phyloP scores from a whole-genome alignment of 1,284 basidiomycete genomes.

The Fomitiporia mediterranea region DNA sequence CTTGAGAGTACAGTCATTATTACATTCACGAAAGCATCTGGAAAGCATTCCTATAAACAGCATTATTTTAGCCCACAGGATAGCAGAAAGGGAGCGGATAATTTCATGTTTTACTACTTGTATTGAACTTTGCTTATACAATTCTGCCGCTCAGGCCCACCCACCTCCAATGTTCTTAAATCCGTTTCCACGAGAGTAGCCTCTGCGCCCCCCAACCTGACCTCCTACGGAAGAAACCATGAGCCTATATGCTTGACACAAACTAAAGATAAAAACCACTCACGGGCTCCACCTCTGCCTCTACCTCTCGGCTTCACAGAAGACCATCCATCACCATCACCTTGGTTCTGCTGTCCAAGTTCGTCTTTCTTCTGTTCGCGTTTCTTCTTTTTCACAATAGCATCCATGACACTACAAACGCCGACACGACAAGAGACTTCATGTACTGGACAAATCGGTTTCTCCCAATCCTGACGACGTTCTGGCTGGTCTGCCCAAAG shows the following conservation, averaged over 20 bases:
- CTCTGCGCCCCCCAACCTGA: not conserved
- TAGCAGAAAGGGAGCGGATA: no score
- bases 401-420: conserved; percentile 8
- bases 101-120: no score
- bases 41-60: no score
- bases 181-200: not conserved
- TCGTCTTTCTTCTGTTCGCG: conserved; percentile 1
- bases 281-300: conserved; percentile 4
- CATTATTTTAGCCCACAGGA: no score
- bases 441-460: conserved; percentile 17
- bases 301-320: not conserved
- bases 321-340: conserved; percentile 9
- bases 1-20: no score
- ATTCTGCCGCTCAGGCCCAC: no score
- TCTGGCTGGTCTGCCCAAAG: conserved; percentile 5
- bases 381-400: conserved; percentile 13
- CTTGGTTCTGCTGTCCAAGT: not conserved
- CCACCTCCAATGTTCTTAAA: no score
- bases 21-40: no score
- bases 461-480: conserved; percentile 12
- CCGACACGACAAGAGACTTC: conserved; percentile 7
- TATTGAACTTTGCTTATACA: no score
- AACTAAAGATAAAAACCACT: not conserved
- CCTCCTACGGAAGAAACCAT: not conserved
- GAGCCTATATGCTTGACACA: not conserved